phyloP scores from a whole-genome alignment of 2,329 filamentous ascomycete genomes.

The Aspergillus sp. region DNA sequence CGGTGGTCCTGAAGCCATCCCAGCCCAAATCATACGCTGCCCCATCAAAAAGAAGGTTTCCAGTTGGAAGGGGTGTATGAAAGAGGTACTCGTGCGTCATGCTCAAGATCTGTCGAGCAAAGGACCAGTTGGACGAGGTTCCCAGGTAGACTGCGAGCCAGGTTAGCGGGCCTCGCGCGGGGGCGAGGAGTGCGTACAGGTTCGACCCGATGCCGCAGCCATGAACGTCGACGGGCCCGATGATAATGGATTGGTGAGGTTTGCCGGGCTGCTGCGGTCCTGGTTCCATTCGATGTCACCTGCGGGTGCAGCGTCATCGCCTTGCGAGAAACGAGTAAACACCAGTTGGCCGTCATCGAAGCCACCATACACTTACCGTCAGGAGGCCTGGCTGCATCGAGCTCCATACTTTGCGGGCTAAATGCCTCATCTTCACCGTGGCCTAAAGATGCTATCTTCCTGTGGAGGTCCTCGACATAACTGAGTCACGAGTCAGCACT shows the following conservation, averaged over 20 bases:
- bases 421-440: constrained; percentile 8
- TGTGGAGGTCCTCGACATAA: constrained; percentile 29
- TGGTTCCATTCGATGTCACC: constrained; percentile 9
- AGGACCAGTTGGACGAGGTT: constrained; percentile 50
- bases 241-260: constrained; percentile 37
- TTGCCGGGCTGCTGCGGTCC: constrained; percentile 20
- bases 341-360: too few species aligned
- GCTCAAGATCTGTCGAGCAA: constrained; percentile 41
- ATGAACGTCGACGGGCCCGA: constrained; percentile 35
- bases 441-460: constrained; percentile 17
- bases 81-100: constrained; percentile 41
- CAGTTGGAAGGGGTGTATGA: constrained; percentile 34
- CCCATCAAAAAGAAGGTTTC: constrained; percentile 43
- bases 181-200: constrained; percentile 26
- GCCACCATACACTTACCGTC: constrained; percentile 13
- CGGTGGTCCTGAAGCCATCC: constrained; percentile 32
- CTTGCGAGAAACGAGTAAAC: too few species aligned
- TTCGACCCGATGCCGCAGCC: constrained; percentile 32
- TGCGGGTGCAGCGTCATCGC: constrained; percentile 6
- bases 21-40: constrained; percentile 44
- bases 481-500: constrained; percentile 10
- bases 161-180: not conserved
- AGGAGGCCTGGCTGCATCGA: constrained; percentile 8
- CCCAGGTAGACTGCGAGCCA: constrained; percentile 40
- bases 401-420: constrained; percentile 11